phyloP scores from a whole-genome alignment of 306 rosid genomes.

The Inga oerstediana region DNA sequence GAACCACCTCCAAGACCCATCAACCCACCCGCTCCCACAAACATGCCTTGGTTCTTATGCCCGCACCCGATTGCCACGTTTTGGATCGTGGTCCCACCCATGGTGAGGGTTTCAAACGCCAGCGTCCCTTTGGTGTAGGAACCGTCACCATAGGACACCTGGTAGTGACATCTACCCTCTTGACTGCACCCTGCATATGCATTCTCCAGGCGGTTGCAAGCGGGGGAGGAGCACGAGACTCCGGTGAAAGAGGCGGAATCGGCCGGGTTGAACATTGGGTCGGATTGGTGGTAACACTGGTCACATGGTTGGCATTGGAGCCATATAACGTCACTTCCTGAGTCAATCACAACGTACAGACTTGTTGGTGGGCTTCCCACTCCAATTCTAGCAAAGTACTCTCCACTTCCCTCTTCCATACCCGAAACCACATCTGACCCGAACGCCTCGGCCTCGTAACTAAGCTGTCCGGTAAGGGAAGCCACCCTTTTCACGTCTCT shows the following conservation, averaged over 20 bases:
- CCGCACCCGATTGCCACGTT: constrained; percentile 92
- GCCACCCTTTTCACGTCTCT: constrained; percentile 53
- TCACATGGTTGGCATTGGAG: constrained; percentile 85
- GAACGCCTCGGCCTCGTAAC: constrained; percentile 41
- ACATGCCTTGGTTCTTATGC: constrained; percentile 84
- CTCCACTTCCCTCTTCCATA: constrained; percentile 81
- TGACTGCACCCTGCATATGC: constrained; percentile 46
- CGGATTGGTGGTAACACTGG: constrained; percentile 79
- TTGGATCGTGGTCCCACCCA: constrained; percentile 60
- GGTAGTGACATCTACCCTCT: constrained; percentile 65
- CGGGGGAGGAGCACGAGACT: constrained; percentile 64
- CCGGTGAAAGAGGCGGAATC: constrained; percentile 62
- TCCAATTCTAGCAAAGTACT: constrained; percentile 79
- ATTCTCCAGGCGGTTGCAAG: constrained; percentile 68
- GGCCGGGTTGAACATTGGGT: constrained; percentile 87
- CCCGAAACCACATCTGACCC: constrained; percentile 89
- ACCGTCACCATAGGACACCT: constrained; percentile 85
- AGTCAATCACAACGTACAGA: constrained; percentile 79
- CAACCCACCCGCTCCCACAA: constrained; percentile 84
- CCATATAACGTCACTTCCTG: constrained; percentile 92
- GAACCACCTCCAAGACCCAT: constrained; percentile 88
- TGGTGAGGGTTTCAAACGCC: constrained; percentile 73
- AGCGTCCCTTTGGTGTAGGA: constrained; percentile 84
- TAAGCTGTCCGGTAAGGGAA: background rate
- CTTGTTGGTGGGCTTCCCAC: constrained; percentile 77